Percentiles rank a stretch among this genome's conserved stretches.
These are phyloP conservation scores for Colletotrichum kahawae DNA, from an alignment of 2,329 filamentous ascomycete genomes.

Conservation along the genomic window DNA sequence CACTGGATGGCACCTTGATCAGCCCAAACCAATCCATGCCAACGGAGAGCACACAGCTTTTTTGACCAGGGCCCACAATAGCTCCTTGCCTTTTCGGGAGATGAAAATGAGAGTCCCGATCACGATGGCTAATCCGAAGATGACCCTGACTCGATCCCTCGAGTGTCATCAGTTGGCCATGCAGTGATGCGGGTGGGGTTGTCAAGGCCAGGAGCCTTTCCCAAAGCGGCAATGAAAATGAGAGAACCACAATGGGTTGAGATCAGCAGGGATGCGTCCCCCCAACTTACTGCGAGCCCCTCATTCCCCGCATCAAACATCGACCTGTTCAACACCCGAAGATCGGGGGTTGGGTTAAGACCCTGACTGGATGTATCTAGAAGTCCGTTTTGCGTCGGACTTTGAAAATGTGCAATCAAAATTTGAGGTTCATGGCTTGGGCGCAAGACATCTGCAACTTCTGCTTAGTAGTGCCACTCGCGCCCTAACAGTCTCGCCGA, in stretches of 20 bases:
- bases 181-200: neutral
- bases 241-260: neutral
- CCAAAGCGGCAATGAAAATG: neutral
- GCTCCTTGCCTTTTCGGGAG: neutral
- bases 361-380: neutral
- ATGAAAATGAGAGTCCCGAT: neutral
- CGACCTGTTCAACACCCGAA: neutral
- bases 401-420: neutral
- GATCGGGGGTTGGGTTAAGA: neutral
- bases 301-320: neutral
- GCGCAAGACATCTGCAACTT: neutral
- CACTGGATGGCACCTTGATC: neutral
- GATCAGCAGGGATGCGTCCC: neutral
- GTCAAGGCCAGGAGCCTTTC: neutral
- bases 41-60: too few relatives aligned
- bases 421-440: neutral
- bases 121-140: neutral
- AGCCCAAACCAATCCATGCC: neutral
- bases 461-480: neutral
- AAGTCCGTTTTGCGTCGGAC: neutral
- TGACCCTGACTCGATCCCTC: too few relatives aligned
- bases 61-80: neutral
- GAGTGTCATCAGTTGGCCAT: too few relatives aligned
- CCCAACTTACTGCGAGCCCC: neutral
- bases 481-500: neutral